Conservation (phyloP, 108 stramenopile species). For the Pseudonitzschia pungens region DNA sequence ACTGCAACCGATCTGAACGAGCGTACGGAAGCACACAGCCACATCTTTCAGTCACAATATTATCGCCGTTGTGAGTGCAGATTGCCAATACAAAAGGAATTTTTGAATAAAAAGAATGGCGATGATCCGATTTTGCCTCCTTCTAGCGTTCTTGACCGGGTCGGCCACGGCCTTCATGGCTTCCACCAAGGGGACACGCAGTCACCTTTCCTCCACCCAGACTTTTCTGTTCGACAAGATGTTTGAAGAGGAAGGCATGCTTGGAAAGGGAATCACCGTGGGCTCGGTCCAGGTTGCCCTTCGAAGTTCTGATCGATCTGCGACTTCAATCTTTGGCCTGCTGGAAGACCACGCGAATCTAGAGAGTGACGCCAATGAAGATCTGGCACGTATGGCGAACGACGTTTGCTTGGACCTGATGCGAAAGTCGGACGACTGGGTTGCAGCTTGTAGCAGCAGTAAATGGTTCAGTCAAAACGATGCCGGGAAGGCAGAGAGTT, state of each 20-base stretch:
- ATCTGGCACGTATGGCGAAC: constrained; percentile 58
- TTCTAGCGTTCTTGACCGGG: background rate
- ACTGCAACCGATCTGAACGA: background rate
- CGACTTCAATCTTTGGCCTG: constrained; percentile 55
- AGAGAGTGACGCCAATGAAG: constrained; percentile 45
- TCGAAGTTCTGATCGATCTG: constrained; percentile 39
- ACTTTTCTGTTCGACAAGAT: constrained; percentile 65
- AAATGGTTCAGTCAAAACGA: constrained; percentile 70
- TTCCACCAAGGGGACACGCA: constrained; percentile 5
- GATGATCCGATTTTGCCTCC: constrained; percentile 13
- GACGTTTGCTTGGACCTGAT: constrained; percentile 66
- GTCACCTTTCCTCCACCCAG: constrained; percentile 20
- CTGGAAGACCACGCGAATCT: constrained; percentile 45
- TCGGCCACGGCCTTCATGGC: constrained; percentile 8
- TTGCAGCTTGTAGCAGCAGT: constrained; percentile 56
- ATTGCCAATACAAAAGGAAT: background rate
- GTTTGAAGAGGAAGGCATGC: constrained; percentile 77
- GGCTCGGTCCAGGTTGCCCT: constrained; percentile 79
- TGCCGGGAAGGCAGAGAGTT: constrained; percentile 65
- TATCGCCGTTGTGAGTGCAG: background rate
- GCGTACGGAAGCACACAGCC: background rate
- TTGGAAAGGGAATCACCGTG: constrained; percentile 85
- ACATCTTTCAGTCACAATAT: background rate
- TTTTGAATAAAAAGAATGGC: background rate
- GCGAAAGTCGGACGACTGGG: constrained; percentile 70